Conservation (phyloP, 2,329 filamentous ascomycete species). For the Chrysoporthe deuterocubensis region DNA sequence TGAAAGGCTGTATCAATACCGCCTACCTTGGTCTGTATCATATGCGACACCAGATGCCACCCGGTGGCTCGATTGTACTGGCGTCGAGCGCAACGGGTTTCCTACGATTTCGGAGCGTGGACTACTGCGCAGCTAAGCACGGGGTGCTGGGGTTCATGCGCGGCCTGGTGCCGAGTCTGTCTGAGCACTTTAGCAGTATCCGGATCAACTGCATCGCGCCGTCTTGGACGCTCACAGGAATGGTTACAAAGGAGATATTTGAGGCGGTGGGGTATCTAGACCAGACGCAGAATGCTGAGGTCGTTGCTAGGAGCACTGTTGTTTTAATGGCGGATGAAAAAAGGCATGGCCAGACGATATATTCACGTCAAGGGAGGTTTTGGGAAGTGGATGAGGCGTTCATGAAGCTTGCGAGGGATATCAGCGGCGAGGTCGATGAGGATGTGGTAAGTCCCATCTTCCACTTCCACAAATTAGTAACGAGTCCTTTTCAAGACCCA, state of each 20-base stretch:
- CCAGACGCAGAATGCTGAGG: conserved; percentile 48
- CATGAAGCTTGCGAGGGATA: conserved; percentile 38
- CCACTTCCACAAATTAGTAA: too few species aligned
- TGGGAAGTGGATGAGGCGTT: conserved; percentile 57
- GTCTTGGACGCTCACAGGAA: conserved; percentile 56
- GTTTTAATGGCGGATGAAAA: conserved; percentile 53
- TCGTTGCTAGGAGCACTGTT: conserved; percentile 52
- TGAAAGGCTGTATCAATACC: conserved; percentile 14
- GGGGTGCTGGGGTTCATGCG: conserved; percentile 13
- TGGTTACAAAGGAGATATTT: conserved; percentile 44
- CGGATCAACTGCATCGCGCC: conserved; percentile 61
- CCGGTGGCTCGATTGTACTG: conserved; percentile 6
- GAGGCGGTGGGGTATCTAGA: conserved; percentile 44
- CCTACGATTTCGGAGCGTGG: background rate
- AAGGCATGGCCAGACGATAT: conserved; percentile 56
- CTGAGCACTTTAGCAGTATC: conserved; percentile 34
- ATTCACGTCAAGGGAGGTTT: conserved; percentile 51
- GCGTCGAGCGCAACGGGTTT: background rate
- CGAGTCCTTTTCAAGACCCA: too few species aligned
- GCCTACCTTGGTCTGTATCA: conserved; percentile 12
- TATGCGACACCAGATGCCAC: conserved; percentile 6
- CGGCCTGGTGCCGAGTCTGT: background rate
- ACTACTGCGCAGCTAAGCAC: conserved; percentile 12
- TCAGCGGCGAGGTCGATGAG: conserved; percentile 35
- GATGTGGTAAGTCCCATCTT: background rate